These are phyloP conservation scores for Tieghemostelium lacteum DNA, from an alignment of 78 protist species.

Conservation along the genomic window DNA sequence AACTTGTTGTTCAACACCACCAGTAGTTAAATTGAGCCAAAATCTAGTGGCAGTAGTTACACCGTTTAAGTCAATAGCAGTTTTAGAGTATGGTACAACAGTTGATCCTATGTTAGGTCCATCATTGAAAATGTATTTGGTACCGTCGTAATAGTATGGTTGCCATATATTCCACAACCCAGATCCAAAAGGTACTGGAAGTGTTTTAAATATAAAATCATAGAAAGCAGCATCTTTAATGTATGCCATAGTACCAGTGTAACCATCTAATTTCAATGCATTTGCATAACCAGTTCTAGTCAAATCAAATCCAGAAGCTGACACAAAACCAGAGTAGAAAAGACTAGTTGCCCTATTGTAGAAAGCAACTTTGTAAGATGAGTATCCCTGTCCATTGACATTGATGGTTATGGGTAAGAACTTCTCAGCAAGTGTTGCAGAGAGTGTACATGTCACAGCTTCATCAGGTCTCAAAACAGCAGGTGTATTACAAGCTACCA, in stretches of 20 bases:
- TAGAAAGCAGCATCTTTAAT: neutral
- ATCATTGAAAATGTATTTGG: neutral
- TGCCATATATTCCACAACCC: slow-evolving; percentile 18
- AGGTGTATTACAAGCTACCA: neutral
- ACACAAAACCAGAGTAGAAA: slow-evolving; percentile 19
- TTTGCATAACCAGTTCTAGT: neutral
- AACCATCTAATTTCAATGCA: slow-evolving; percentile 12
- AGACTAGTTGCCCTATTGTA: neutral
- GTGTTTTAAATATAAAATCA: slow-evolving; percentile 9
- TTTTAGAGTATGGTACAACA: neutral
- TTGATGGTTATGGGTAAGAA: slow-evolving; percentile 13
- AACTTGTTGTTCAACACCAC: neutral
- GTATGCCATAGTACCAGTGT: neutral
- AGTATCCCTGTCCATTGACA: neutral
- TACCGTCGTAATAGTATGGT: neutral
- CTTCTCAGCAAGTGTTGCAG: neutral
- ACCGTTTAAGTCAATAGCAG: neutral
- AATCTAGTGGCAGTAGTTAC: neutral
- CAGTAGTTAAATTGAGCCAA: neutral
- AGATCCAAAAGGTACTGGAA: slow-evolving; percentile 19
- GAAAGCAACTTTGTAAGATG: slow-evolving; percentile 26
- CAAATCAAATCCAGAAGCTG: neutral
- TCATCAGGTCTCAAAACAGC: neutral
- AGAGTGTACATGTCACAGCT: slow-evolving; percentile 4
- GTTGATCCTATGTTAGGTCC: slow-evolving; percentile 10